A percentile compares a stretch with the other conserved stretches of the same genome.
These are phyloP conservation scores for Pseudozyma hubeiensis DNA, from an alignment of 1,284 basidiomycete species.

Conservation along the genomic window DNA sequence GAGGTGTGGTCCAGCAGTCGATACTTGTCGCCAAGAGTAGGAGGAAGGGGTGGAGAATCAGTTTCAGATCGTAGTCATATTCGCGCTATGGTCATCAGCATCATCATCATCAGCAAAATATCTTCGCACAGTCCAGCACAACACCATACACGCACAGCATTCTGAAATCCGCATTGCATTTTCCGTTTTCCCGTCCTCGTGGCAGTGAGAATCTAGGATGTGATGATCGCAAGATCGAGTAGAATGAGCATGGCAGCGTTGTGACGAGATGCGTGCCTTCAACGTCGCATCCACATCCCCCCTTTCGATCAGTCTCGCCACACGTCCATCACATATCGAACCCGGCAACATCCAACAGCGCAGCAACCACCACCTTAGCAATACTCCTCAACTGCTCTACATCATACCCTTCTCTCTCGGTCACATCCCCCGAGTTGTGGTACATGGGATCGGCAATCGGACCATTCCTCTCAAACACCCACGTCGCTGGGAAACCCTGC, in stretches of 20 bases:
- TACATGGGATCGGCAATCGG: conserved; percentile 67
- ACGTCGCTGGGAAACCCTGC: conserved; percentile 47
- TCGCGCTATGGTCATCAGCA: conserved; percentile 11
- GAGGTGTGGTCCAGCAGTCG: conserved; percentile 45
- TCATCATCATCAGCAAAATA: neutral
- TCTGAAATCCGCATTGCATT: conserved; percentile 7
- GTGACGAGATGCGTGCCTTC: too few species aligned
- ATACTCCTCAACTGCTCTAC: conserved; percentile 63
- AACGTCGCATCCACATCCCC: neutral
- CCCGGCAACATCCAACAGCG: conserved; percentile 45
- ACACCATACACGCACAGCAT: conserved; percentile 5
- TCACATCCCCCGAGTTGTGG: conserved; percentile 65
- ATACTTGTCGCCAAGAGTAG: conserved; percentile 15
- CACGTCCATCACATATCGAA: conserved; percentile 11
- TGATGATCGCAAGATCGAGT: neutral
- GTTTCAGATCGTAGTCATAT: conserved; percentile 26
- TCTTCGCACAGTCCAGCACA: conserved; percentile 1
- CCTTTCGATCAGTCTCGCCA: neutral
- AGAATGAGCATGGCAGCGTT: too few species aligned
- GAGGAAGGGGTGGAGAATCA: neutral
- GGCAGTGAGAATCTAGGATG: neutral
- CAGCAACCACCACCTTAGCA: conserved; percentile 60
- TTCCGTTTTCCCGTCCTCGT: neutral
- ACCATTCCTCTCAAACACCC: conserved; percentile 68
- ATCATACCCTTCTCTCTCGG: conserved; percentile 59